Conservation (phyloP, 1,139 yeast genomes). For the Debaryomyces sp. region DNA sequence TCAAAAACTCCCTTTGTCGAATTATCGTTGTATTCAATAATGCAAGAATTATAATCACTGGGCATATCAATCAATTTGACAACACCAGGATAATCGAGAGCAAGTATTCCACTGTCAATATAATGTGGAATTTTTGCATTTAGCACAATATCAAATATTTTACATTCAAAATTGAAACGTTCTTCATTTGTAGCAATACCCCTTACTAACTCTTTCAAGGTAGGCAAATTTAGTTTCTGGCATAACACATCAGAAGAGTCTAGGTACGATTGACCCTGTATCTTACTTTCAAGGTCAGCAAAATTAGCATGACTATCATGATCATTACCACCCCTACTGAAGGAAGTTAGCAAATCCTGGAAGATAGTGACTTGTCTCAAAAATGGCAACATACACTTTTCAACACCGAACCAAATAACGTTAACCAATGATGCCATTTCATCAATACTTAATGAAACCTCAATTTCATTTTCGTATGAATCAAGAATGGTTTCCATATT, state of each 20-base stretch:
- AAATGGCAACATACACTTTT: slow-evolving; percentile 35
- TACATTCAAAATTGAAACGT: slow-evolving; percentile 24
- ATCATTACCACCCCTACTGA: slow-evolving; percentile 26
- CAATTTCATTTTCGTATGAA: slow-evolving; percentile 3
- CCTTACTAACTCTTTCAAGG: slow-evolving; percentile 20
- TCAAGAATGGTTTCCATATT: slow-evolving; percentile 3
- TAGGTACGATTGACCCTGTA: slow-evolving; percentile 19
- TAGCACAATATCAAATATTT: slow-evolving; percentile 26
- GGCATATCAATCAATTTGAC: slow-evolving; percentile 45
- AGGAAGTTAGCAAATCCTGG: slow-evolving; percentile 35
- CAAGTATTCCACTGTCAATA: slow-evolving; percentile 25
- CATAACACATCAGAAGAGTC: slow-evolving; percentile 27
- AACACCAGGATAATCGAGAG: slow-evolving; percentile 41
- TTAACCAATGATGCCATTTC: slow-evolving; percentile 8
- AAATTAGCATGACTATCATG: slow-evolving; percentile 23
- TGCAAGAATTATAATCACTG: slow-evolving; percentile 33
- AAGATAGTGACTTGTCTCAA: slow-evolving; percentile 42
- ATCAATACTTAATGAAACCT: not conserved
- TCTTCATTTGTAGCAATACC: slow-evolving; percentile 11
- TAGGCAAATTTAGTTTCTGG: slow-evolving; percentile 23
- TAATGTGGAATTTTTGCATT: slow-evolving; percentile 31
- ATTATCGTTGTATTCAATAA: slow-evolving; percentile 25
- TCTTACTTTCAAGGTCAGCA: slow-evolving; percentile 18
- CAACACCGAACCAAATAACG: slow-evolving; percentile 28
- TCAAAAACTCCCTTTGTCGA: slow-evolving; percentile 24